Percentiles rank a stretch among this genome's conserved stretches.
phyloP scores from a whole-genome alignment of 2,329 filamentous ascomycete genomes.

The Albifimbria verrucaria region DNA sequence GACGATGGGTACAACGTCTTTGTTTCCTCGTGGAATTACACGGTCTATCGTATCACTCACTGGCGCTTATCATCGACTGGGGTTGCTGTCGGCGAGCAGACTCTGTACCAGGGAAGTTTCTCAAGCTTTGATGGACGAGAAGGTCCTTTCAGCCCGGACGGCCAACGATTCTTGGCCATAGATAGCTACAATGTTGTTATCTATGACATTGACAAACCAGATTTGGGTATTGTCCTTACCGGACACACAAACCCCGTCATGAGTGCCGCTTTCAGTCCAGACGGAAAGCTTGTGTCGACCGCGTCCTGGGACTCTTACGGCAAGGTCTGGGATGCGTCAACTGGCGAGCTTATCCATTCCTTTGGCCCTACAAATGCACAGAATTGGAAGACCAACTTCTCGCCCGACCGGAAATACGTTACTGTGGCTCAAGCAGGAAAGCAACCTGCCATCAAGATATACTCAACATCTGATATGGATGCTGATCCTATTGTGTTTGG shows the following conservation, averaged over 20 bases:
- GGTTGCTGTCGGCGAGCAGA: not conserved
- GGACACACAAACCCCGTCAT: not conserved
- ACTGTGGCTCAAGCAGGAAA: not conserved
- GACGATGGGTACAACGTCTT: not conserved
- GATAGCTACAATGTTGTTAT: not conserved
- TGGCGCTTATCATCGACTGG: not conserved
- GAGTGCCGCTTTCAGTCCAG: not conserved
- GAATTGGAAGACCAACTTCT: not conserved
- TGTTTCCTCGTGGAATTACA: not conserved
- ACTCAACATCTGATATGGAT: not conserved
- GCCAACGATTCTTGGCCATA: not conserved
- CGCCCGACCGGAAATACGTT: not conserved
- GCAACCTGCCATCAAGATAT: not conserved
- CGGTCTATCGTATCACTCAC: not conserved
- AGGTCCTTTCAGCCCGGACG: not conserved
- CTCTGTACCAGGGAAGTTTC: not conserved
- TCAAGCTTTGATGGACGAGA: not conserved
- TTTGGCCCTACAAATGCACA: not conserved
- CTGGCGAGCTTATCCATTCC: not conserved
- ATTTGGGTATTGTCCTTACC: not conserved
- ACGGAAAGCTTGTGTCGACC: not conserved
- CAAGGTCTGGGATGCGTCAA: not conserved
- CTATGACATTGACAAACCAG: not conserved
- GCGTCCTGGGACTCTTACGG: not conserved
- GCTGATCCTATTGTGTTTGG: not conserved